Evolutionary conservation across 2,329 filamentous ascomycete genomes (phyloP).

Genomic region (Neocatenulostroma microsporum): DNA sequence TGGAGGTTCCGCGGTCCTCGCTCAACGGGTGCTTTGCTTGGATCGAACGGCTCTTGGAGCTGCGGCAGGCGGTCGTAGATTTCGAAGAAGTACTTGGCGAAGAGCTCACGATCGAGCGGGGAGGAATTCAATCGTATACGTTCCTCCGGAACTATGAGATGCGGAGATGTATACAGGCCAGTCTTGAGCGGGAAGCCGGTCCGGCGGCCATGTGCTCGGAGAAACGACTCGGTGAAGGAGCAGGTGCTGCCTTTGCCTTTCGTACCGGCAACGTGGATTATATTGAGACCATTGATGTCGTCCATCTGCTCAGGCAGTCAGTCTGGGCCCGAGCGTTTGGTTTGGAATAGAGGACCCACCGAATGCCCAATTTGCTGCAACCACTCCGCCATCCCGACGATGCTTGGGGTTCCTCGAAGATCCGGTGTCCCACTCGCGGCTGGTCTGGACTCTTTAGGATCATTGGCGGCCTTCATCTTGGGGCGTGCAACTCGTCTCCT

Average conservation of each 20-base stretch:
- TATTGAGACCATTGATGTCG: constrained; percentile 19
- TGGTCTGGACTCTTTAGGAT: not conserved
- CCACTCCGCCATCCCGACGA: constrained; percentile 20
- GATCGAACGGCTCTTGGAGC: constrained; percentile 28
- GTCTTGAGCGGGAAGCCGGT: constrained; percentile 33
- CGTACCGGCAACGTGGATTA: constrained; percentile 80
- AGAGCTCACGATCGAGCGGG: constrained; percentile 58
- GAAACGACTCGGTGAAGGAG: constrained; percentile 68
- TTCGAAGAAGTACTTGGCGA: constrained; percentile 73
- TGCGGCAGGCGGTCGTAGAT: constrained; percentile 59
- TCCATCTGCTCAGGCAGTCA: constrained; percentile 8
- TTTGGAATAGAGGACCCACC: constrained; percentile 8
- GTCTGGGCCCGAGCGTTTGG: not conserved
- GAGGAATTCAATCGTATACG: constrained; percentile 69
- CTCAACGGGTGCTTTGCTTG: constrained; percentile 56
- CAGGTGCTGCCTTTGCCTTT: constrained; percentile 90
- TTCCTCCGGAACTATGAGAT: constrained; percentile 72
- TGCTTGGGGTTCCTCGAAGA: constrained; percentile 16
- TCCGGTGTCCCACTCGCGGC: constrained; percentile 7
- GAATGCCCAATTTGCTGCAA: constrained; percentile 17
- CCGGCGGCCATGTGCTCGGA: constrained; percentile 48
- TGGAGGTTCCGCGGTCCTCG: constrained; percentile 58
- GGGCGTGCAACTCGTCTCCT: constrained; percentile 3
- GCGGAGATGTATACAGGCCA: constrained; percentile 77
- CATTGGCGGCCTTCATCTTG: not conserved